Percentiles rank a stretch among this genome's conserved stretches.
phyloP scores from a whole-genome alignment of 768 basidiomycete genomes.

The Kwoniella sp. region DNA sequence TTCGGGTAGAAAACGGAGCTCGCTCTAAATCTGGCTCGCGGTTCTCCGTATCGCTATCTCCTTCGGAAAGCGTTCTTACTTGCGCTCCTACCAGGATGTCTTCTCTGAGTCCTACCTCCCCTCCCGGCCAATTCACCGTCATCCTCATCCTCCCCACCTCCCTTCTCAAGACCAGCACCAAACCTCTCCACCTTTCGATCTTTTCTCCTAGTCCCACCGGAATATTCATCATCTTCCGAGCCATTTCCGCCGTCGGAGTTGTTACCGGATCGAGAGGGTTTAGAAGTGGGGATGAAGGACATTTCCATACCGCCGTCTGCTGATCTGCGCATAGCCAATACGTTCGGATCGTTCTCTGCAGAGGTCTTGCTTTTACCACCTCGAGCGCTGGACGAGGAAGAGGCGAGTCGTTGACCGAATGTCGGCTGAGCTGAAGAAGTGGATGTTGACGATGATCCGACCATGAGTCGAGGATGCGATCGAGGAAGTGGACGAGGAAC shows the following conservation, averaged over 20 bases:
- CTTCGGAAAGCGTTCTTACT: constrained; percentile 69
- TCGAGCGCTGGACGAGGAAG: background rate
- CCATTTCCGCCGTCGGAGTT: constrained; percentile 47
- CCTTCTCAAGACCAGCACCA: constrained; percentile 86
- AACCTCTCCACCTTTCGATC: constrained; percentile 66
- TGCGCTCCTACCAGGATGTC: constrained; percentile 76
- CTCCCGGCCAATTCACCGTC: constrained; percentile 66
- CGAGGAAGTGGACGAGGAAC: constrained; percentile 9
- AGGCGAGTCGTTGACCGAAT: constrained; percentile 49
- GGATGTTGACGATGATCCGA: constrained; percentile 23
- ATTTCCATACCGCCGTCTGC: constrained; percentile 76
- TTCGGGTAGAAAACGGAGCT: too few species aligned
- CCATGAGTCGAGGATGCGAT: constrained; percentile 21
- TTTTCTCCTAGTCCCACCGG: constrained; percentile 56
- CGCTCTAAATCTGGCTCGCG: too few species aligned
- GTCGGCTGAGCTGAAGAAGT: constrained; percentile 27
- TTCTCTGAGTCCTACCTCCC: constrained; percentile 73
- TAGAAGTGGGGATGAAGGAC: constrained; percentile 69
- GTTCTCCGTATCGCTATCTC: constrained; percentile 7
- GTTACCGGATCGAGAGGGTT: constrained; percentile 48
- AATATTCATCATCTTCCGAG: constrained; percentile 58
- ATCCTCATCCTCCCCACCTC: constrained; percentile 58
- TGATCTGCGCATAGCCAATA: constrained; percentile 47
- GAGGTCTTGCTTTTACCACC: constrained; percentile 6
- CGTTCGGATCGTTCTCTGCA: constrained; percentile 19